Percentiles rank a stretch among this genome's conserved stretches.
Evolutionary conservation across 1,284 basidiomycete species (phyloP).

Genomic region (Trametes sp.): DNA sequence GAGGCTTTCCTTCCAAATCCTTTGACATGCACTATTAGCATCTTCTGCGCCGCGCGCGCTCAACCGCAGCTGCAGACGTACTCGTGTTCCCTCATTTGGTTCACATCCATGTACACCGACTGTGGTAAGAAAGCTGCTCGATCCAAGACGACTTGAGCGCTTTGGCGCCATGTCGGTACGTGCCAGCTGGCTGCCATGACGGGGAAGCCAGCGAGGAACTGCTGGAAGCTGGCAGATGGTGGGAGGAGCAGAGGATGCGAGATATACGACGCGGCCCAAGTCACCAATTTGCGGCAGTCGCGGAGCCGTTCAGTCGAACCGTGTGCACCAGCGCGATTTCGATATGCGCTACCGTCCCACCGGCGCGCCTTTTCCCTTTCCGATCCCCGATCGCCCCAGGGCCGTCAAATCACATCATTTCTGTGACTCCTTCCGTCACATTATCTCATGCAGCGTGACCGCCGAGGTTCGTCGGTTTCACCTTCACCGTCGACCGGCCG

Average conservation of each 20-base stretch:
- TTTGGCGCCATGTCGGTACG: slow-evolving; percentile 21
- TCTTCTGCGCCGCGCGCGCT: background rate
- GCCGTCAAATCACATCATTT: slow-evolving; percentile 11
- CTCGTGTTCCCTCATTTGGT: slow-evolving; percentile 12
- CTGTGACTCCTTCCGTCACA: slow-evolving; percentile 12
- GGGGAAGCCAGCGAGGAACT: background rate
- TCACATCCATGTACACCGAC: slow-evolving; percentile 5
- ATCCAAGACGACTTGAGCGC: slow-evolving; percentile 22
- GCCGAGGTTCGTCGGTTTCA: background rate
- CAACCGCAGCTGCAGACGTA: slow-evolving; percentile 13
- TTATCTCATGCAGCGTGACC: slow-evolving; percentile 1
- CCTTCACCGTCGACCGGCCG: background rate
- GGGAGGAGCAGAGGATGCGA: slow-evolving; percentile 11
- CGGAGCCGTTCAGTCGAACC: slow-evolving; percentile 16
- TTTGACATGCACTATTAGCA: background rate
- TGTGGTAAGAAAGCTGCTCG: slow-evolving; percentile 10
- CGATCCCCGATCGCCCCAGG: slow-evolving; percentile 2
- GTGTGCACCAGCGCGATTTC: slow-evolving; percentile 13
- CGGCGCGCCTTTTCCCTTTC: background rate
- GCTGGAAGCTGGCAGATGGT: slow-evolving; percentile 3
- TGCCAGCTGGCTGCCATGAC: slow-evolving; percentile 29
- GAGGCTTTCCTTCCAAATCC: slow-evolving; percentile 27
- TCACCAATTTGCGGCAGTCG: slow-evolving; percentile 14
- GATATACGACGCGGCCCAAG: slow-evolving; percentile 19
- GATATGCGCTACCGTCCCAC: background rate